phyloP scores from a whole-genome alignment of 768 basidiomycete species.

The Lactifluus volemus region DNA sequence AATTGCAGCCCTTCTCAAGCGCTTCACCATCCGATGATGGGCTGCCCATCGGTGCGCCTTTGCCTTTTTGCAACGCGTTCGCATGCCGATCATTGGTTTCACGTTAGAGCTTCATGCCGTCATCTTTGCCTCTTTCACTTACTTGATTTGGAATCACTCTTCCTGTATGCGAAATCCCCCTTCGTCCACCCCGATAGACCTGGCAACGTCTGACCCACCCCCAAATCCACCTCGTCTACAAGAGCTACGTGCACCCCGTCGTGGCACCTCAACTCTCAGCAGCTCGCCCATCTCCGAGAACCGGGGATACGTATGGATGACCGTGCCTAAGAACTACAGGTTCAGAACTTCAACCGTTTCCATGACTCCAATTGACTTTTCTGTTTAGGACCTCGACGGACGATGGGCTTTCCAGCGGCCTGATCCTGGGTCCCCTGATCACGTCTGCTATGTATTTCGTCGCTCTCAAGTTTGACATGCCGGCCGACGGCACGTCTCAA shows the following conservation, averaged over 20 bases:
- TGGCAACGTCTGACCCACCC: background rate
- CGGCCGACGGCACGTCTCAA: constrained; percentile 26
- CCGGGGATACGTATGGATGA: constrained; percentile 82
- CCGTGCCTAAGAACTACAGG: constrained; percentile 83
- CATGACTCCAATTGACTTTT: constrained; percentile 2
- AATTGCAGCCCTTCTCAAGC: constrained; percentile 29
- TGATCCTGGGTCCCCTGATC: constrained; percentile 79
- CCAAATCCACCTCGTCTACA: constrained; percentile 24
- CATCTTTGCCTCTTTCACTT: constrained; percentile 12
- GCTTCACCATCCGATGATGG: constrained; percentile 5
- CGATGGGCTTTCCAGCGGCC: constrained; percentile 77
- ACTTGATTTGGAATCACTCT: constrained; percentile 18
- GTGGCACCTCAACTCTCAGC: constrained; percentile 27
- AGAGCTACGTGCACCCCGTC: constrained; percentile 39
- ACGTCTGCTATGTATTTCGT: constrained; percentile 58
- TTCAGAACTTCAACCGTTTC: constrained; percentile 20
- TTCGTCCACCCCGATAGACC: background rate
- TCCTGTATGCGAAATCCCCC: background rate
- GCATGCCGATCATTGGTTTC: background rate
- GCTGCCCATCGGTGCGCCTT: constrained; percentile 15
- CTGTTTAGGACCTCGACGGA: constrained; percentile 60
- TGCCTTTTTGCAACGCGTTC: background rate
- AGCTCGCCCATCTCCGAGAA: constrained; percentile 35
- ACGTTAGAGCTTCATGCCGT: constrained; percentile 12
- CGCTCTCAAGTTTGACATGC: constrained; percentile 30